Conservation (phyloP, 2,329 filamentous ascomycete species). For the Hirsutella rhossiliensis region DNA sequence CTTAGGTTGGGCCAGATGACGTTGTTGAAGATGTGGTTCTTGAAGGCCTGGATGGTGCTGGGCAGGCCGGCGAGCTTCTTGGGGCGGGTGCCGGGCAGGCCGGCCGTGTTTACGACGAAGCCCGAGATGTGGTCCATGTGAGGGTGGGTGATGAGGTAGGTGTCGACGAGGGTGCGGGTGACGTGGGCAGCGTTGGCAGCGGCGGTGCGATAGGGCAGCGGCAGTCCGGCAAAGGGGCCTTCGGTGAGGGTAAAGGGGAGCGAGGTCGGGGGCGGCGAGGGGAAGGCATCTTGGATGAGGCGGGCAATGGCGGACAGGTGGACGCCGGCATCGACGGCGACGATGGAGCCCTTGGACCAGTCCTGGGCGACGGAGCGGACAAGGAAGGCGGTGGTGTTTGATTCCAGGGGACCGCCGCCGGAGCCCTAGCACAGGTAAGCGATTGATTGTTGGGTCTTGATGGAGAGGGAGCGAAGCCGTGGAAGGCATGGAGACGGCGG, state of each 20-base stretch:
- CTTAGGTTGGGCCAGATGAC: slow-evolving; percentile 96
- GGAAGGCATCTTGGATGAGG: slow-evolving; percentile 53
- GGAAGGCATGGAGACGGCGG: background rate
- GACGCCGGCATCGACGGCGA: slow-evolving; percentile 90
- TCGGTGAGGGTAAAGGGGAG: slow-evolving; percentile 41
- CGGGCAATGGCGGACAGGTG: slow-evolving; percentile 77
- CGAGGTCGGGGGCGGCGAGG: slow-evolving; percentile 14
- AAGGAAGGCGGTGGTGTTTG: slow-evolving; percentile 80
- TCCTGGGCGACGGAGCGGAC: slow-evolving; percentile 68
- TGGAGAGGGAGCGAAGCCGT: background rate
- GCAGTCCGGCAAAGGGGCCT: slow-evolving; percentile 72
- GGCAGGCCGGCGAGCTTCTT: slow-evolving; percentile 82
- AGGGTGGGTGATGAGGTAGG: slow-evolving; percentile 91
- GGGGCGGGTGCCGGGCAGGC: slow-evolving; percentile 65
- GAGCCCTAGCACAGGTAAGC: slow-evolving; percentile 51
- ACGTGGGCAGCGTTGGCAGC: slow-evolving; percentile 73
- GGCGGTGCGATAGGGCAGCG: slow-evolving; percentile 53
- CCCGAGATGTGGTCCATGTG: slow-evolving; percentile 90
- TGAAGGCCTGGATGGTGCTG: slow-evolving; percentile 83
- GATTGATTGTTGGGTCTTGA: background rate
- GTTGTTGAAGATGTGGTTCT: slow-evolving; percentile 93
- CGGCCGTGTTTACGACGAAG: slow-evolving; percentile 87
- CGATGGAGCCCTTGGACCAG: slow-evolving; percentile 71
- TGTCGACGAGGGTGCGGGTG: slow-evolving; percentile 67
- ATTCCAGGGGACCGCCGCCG: slow-evolving; percentile 80